Percentiles rank a stretch among this genome's conserved stretches.
Conservation (phyloP, 2,329 filamentous ascomycete species). For the Pseudopithomyces maydicus region DNA sequence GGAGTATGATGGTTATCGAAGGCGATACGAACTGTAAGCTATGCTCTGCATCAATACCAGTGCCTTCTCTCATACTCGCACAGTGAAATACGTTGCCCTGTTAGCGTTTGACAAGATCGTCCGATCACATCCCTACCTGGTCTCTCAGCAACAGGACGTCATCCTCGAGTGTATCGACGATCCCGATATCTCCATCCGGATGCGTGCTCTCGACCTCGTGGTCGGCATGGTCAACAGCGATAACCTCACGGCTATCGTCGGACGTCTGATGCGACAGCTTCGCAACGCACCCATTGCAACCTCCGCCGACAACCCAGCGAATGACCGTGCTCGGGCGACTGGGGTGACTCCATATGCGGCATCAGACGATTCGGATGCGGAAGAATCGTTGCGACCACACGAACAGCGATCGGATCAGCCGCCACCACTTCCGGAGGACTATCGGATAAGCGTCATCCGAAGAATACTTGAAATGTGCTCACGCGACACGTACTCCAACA, state of each 20-base stretch:
- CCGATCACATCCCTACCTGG: constrained; percentile 81
- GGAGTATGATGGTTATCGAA: constrained; percentile 92
- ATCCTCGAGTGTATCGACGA: constrained; percentile 97
- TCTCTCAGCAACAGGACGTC: constrained; percentile 91
- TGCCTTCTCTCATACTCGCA: constrained; percentile 18
- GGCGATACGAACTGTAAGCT: constrained; percentile 86
- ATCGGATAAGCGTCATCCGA: constrained; percentile 79
- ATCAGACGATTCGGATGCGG: constrained; percentile 62
- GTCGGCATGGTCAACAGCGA: constrained; percentile 92
- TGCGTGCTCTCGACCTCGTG: constrained; percentile 88
- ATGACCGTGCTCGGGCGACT: constrained; percentile 52
- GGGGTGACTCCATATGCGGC: constrained; percentile 58
- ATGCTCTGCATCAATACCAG: constrained; percentile 18
- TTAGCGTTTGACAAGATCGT: constrained; percentile 97
- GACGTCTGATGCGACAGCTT: constrained; percentile 85
- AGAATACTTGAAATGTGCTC: constrained; percentile 89
- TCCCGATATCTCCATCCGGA: constrained; percentile 90
- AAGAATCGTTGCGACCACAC: constrained; percentile 58
- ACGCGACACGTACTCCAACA: constrained; percentile 81
- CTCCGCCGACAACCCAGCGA: constrained; percentile 49
- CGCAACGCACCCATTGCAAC: constrained; percentile 65
- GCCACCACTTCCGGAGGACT: constrained; percentile 80
- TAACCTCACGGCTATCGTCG: constrained; percentile 82
- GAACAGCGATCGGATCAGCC: constrained; percentile 55
- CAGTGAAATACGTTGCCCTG: constrained; percentile 96